A percentile compares a stretch with the other conserved stretches of the same genome.
These are phyloP conservation scores for Endotrypanum monterogeii DNA, from an alignment of 208 protist genomes.

Conservation along the genomic window DNA sequence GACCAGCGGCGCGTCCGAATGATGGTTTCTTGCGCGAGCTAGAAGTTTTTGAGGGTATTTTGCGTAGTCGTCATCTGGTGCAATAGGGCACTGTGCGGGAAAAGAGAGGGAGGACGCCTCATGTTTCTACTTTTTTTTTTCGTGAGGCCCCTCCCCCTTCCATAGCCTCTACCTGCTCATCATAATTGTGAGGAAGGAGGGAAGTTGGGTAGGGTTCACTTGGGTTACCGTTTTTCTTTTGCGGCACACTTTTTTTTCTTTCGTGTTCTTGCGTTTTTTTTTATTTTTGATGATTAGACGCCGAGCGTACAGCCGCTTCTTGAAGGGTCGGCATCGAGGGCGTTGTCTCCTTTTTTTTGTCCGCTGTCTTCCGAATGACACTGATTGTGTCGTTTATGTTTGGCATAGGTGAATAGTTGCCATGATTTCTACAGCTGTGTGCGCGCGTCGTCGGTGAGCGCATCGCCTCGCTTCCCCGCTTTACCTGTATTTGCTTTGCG, in stretches of 20 bases:
- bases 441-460: no score
- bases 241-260: neutral
- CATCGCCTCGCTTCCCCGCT: no score
- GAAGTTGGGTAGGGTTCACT: neutral
- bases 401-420: neutral
- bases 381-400: neutral
- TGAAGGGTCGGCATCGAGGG: neutral
- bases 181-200: neutral
- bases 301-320: neutral
- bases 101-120: neutral
- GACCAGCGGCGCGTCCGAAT: conserved; percentile 81
- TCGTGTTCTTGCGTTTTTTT: neutral
- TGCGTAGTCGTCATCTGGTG: conserved; percentile 16
- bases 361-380: no score
- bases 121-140: neutral
- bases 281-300: neutral
- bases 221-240: neutral
- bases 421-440: no score
- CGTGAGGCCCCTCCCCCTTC: no score
- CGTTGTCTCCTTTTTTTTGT: neutral
- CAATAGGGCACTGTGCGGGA: neutral
- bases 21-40: conserved; percentile 74
- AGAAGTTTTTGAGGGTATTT: conserved; percentile 33
- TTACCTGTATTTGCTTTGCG: no score
- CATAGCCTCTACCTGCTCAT: no score